Conservation (phyloP, 2,329 filamentous ascomycete genomes). For the Rhinocladiella similis region DNA sequence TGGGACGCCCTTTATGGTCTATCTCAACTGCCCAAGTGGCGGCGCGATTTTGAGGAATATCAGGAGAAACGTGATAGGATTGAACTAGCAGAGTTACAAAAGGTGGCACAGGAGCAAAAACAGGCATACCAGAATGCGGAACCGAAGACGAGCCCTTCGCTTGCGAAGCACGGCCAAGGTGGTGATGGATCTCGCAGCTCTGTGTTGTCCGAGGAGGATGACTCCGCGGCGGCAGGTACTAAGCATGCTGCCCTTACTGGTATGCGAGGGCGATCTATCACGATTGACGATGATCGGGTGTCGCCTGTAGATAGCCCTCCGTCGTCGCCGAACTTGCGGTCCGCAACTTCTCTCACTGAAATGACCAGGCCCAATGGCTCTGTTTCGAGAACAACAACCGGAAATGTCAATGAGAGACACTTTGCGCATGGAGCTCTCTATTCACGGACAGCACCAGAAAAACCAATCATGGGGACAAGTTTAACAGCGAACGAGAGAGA, state of each 20-base stretch:
- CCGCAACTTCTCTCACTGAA: not conserved
- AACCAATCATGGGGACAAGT: not conserved
- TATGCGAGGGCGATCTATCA: not conserved
- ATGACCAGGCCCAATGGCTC: not conserved
- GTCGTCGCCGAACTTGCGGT: not conserved
- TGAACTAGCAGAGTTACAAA: slow-evolving; percentile 35
- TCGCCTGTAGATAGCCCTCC: not conserved
- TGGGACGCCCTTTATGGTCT: slow-evolving; percentile 68
- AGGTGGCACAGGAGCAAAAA: slow-evolving; percentile 5
- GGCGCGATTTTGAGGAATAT: slow-evolving; percentile 49
- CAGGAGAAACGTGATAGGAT: slow-evolving; percentile 39
- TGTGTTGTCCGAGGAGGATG: not conserved
- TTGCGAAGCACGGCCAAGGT: not conserved
- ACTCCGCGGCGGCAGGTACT: not conserved
- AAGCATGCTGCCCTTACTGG: not conserved
- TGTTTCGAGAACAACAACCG: not conserved
- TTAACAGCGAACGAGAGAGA: not conserved
- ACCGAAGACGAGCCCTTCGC: not conserved
- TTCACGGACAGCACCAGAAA: not conserved
- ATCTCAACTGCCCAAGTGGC: slow-evolving; percentile 58
- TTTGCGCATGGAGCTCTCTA: not conserved
- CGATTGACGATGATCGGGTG: not conserved
- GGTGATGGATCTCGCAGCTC: not conserved
- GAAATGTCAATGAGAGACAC: not conserved
- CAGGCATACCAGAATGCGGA: not conserved